Evolutionary conservation across 2,329 filamentous ascomycete species (phyloP).

Genomic region (Xylariaceae sp.): DNA sequence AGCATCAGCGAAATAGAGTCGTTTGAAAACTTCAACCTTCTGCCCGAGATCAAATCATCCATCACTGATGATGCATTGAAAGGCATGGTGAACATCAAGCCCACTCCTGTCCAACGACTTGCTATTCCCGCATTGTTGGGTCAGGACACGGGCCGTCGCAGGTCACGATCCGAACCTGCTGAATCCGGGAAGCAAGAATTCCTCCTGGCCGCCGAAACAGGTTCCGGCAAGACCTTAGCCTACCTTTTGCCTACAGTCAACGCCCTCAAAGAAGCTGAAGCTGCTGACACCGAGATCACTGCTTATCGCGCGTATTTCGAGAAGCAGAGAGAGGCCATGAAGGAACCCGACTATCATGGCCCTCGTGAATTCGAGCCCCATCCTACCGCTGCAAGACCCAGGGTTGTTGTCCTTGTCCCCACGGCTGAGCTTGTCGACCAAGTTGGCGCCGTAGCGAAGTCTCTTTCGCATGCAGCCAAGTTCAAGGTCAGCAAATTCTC

Average conservation of each 20-base stretch:
- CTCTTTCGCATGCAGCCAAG: slow-evolving; percentile 78
- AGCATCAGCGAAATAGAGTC: slow-evolving; percentile 61
- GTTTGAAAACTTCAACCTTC: slow-evolving; percentile 76
- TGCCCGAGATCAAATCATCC: slow-evolving; percentile 67
- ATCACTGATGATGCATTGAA: slow-evolving; percentile 70
- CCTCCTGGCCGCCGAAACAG: slow-evolving; percentile 89
- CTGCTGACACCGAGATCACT: slow-evolving; percentile 53
- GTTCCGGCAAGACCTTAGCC: slow-evolving; percentile 92
- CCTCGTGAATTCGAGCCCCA: slow-evolving; percentile 67
- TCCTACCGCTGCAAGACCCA: slow-evolving; percentile 72
- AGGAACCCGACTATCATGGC: slow-evolving; percentile 49
- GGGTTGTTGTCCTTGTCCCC: slow-evolving; percentile 81
- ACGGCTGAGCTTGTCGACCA: slow-evolving; percentile 90
- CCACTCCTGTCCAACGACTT: slow-evolving; percentile 84
- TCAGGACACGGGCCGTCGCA: slow-evolving; percentile 39
- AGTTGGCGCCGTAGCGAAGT: slow-evolving; percentile 76
- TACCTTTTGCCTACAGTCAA: slow-evolving; percentile 85
- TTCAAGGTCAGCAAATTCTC: slow-evolving; percentile 82
- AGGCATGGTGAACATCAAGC: slow-evolving; percentile 68
- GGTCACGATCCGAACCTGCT: slow-evolving; percentile 27
- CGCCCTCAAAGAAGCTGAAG: slow-evolving; percentile 74
- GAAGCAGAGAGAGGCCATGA: slow-evolving; percentile 54
- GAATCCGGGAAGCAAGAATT: slow-evolving; percentile 50
- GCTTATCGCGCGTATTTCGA: slow-evolving; percentile 54
- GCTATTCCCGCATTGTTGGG: slow-evolving; percentile 79